Percentiles rank a stretch among this genome's conserved stretches.
Evolutionary conservation across 768 basidiomycete genomes (phyloP).

Genomic region (Pisolithus sp.): DNA sequence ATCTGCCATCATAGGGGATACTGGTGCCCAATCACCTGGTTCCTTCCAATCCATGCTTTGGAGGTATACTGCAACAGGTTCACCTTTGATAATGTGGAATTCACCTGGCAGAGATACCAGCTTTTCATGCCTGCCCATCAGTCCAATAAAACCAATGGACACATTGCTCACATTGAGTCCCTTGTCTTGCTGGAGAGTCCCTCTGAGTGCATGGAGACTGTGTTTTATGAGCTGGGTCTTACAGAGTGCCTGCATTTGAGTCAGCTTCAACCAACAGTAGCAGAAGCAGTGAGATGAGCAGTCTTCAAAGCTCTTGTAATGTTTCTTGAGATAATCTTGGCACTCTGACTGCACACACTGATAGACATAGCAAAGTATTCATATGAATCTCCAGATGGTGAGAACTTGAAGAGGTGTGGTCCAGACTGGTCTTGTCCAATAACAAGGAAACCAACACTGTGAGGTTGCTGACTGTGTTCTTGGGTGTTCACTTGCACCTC

Average conservation of each 20-base stretch:
- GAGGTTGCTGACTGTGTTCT: constrained; percentile 94
- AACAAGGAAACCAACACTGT: constrained; percentile 98
- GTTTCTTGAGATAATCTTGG: constrained; percentile 96
- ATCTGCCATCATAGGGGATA: constrained; percentile 39
- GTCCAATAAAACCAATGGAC: constrained; percentile 87
- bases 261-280: not conserved
- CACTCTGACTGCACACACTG: constrained; percentile 95
- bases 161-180: constrained; percentile 93
- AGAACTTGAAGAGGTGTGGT: constrained; percentile 97
- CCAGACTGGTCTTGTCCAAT: constrained; percentile 95
- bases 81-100: constrained; percentile 88
- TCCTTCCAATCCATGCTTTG: constrained; percentile 74
- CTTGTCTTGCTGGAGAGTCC: constrained; percentile 98
- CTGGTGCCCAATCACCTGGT: constrained; percentile 33
- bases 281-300: constrained; percentile 44
- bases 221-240: constrained; percentile 88
- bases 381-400: constrained; percentile 93
- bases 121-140: constrained; percentile 53
- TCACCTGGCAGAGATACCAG: constrained; percentile 44
- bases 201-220: constrained; percentile 89
- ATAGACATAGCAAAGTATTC: constrained; percentile 99
- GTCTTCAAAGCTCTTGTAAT: constrained; percentile 81
- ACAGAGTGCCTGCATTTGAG: constrained; percentile 58
- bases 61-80: constrained; percentile 70
- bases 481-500: constrained; percentile 99